Conservation (phyloP, 1,284 basidiomycete species). For the Schizopora paradoxa region DNA sequence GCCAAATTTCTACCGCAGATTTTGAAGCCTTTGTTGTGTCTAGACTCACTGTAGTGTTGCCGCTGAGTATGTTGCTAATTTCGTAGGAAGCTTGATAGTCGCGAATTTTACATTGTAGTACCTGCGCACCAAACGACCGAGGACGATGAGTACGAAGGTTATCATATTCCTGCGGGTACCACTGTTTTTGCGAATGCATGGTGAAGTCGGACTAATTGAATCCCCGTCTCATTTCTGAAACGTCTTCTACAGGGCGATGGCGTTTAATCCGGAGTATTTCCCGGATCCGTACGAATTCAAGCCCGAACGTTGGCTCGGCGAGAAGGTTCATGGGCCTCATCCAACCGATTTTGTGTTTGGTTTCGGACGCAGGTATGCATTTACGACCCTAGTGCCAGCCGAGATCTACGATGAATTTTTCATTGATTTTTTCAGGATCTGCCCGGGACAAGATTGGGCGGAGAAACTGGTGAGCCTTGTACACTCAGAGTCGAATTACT, state of each 20-base stretch:
- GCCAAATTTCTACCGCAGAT: neutral
- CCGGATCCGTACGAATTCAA: slow-evolving; percentile 24
- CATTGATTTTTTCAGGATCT: no score
- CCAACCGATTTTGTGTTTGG: slow-evolving; percentile 3
- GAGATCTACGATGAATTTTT: no score
- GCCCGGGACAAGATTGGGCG: no score
- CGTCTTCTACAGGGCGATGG: slow-evolving; percentile 14
- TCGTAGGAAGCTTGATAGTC: neutral
- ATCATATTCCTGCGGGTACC: slow-evolving; percentile 19
- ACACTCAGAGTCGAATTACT: no score
- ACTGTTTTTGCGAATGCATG: slow-evolving; percentile 20
- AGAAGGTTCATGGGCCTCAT: neutral
- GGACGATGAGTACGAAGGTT: slow-evolving; percentile 19
- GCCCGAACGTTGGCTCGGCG: slow-evolving; percentile 22
- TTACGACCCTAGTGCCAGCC: no score
- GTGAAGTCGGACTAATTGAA: slow-evolving; percentile 6
- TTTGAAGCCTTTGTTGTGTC: neutral
- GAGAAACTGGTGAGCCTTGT: no score
- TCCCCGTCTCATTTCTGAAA: neutral
- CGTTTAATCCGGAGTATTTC: slow-evolving; percentile 22
- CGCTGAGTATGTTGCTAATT: slow-evolving; percentile 21
- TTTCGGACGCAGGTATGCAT: slow-evolving; percentile 1
- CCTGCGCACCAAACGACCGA: slow-evolving; percentile 10
- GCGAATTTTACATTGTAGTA: neutral
- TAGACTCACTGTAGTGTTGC: slow-evolving; percentile 36